A percentile compares a stretch with the other conserved stretches of the same genome.
Conservation (phyloP, 768 basidiomycete genomes). For the Suillus luteus region DNA sequence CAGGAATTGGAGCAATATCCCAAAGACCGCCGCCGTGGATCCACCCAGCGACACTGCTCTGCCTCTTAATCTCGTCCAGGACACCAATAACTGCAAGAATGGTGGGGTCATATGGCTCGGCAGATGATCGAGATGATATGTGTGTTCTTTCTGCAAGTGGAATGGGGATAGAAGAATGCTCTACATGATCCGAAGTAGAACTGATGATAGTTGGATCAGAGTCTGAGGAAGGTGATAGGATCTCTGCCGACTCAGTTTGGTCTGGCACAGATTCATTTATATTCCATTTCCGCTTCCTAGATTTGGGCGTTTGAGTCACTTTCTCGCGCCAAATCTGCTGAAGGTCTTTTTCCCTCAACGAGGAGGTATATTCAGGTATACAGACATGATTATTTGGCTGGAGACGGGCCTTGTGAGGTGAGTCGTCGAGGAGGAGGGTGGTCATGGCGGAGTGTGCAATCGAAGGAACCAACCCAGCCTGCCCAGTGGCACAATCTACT, state of each 20-base stretch:
- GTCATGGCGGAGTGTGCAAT: slow-evolving; percentile 44
- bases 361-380: slow-evolving; percentile 63
- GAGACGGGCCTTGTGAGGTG: slow-evolving; percentile 54
- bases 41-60: slow-evolving; percentile 72
- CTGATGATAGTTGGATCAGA: slow-evolving; percentile 7
- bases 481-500: background rate
- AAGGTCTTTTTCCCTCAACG: slow-evolving; percentile 43
- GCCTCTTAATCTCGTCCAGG: slow-evolving; percentile 55
- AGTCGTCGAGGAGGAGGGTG: slow-evolving; percentile 55
- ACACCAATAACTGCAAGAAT: slow-evolving; percentile 67
- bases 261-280: slow-evolving; percentile 3
- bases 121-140: slow-evolving; percentile 6
- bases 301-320: slow-evolving; percentile 14
- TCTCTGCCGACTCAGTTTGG: slow-evolving; percentile 8
- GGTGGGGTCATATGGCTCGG: slow-evolving; percentile 47
- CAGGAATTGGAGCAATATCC: slow-evolving; percentile 11
- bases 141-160: background rate
- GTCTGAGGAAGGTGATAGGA: slow-evolving; percentile 5
- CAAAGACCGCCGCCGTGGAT: slow-evolving; percentile 55
- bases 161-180: slow-evolving; percentile 4
- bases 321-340: slow-evolving; percentile 25
- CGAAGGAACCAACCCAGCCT: slow-evolving; percentile 1
- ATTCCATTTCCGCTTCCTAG: slow-evolving; percentile 11
- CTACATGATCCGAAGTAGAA: background rate
- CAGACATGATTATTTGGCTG: slow-evolving; percentile 86